A percentile compares a stretch with the other conserved stretches of the same genome.
Conservation (phyloP, 2,329 filamentous ascomycete genomes). For the Aspergillus udagawae region DNA sequence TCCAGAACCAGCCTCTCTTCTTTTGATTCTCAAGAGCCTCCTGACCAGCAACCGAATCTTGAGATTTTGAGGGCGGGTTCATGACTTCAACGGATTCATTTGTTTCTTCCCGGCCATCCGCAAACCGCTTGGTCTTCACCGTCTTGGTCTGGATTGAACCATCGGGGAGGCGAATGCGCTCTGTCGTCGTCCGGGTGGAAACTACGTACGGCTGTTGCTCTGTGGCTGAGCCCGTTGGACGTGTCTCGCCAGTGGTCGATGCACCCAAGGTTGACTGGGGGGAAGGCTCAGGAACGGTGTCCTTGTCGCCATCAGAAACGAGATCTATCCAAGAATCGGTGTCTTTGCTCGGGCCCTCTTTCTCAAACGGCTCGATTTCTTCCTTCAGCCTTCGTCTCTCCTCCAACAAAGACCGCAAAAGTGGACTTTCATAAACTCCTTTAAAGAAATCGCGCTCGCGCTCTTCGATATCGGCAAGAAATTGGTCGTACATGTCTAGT, state of each 20-base stretch:
- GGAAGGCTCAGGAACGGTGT: conserved; percentile 19
- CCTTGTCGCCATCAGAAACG: conserved; percentile 22
- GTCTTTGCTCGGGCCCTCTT: conserved; percentile 10
- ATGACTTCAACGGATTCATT: conserved; percentile 50
- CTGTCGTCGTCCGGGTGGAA: conserved; percentile 55
- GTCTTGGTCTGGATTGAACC: conserved; percentile 56
- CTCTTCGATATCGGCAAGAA: conserved; percentile 38
- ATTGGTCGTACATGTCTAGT: conserved; percentile 51
- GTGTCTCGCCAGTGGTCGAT: not conserved
- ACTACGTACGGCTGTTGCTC: conserved; percentile 37
- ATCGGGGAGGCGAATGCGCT: conserved; percentile 52
- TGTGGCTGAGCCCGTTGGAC: conserved; percentile 1
- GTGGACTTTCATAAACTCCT: conserved; percentile 28
- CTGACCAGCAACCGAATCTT: conserved; percentile 6
- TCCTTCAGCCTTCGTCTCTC: conserved; percentile 24
- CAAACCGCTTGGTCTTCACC: conserved; percentile 55
- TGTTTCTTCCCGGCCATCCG: conserved; percentile 58
- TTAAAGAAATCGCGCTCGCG: conserved; percentile 29
- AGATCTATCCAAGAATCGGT: conserved; percentile 26
- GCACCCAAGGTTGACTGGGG: conserved; percentile 1
- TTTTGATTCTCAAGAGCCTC: conserved; percentile 9
- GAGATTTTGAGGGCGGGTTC: conserved; percentile 19
- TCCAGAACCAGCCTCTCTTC: conserved; percentile 38
- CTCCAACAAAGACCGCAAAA: conserved; percentile 33
- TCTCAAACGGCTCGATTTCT: conserved; percentile 5